These are phyloP conservation scores for Dalbergia oliveri DNA, from an alignment of 306 rosid species.

Conservation along the genomic window DNA sequence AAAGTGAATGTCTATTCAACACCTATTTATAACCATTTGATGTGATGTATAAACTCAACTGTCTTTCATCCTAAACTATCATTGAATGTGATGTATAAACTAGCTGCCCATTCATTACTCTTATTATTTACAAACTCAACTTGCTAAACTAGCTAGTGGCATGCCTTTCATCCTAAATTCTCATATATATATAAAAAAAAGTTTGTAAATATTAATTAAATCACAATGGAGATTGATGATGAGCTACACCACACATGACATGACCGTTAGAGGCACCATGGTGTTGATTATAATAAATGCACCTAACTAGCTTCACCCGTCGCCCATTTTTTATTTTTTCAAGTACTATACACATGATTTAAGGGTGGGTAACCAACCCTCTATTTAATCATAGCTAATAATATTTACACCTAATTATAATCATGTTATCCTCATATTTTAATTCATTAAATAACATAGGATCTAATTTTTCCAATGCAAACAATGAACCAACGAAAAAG, in stretches of 20 bases:
- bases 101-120: too few relatives aligned
- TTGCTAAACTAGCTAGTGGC: too few relatives aligned
- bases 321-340: not conserved
- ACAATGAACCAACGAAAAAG: not conserved
- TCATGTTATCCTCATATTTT: not conserved
- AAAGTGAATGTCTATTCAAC: too few relatives aligned
- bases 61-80: too few relatives aligned
- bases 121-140: too few relatives aligned
- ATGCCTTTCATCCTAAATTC: too few relatives aligned
- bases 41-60: too few relatives aligned
- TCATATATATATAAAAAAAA: too few relatives aligned
- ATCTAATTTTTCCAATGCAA: not conserved
- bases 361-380: slow-evolving; percentile 33
- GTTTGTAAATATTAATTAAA: not conserved
- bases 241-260: slow-evolving; percentile 13
- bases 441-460: not conserved
- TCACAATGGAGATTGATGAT: slow-evolving; percentile 1
- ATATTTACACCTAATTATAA: not conserved
- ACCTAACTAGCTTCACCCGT: slow-evolving; percentile 19
- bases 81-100: too few relatives aligned
- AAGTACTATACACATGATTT: slow-evolving; percentile 24
- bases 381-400: not conserved
- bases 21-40: too few relatives aligned
- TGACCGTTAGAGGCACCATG: slow-evolving; percentile 5
- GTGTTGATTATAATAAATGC: slow-evolving; percentile 35